Evolutionary conservation across 495 filamentous ascomycete genomes (phyloP).

Genomic region (Penicillium flavigenum): DNA sequence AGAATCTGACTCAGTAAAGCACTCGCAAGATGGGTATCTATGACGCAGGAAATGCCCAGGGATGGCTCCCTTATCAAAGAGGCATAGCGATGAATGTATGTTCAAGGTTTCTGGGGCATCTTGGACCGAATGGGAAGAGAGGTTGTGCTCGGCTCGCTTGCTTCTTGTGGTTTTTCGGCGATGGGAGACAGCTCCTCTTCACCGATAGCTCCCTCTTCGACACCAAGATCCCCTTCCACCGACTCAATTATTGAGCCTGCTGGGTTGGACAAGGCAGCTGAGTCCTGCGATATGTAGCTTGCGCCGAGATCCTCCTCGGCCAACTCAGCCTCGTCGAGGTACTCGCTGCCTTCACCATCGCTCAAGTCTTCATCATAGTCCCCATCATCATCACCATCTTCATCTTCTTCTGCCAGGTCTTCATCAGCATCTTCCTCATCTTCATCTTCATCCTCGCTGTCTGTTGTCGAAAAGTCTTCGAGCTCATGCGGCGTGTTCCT

Average conservation of each 20-base stretch:
- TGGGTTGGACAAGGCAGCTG: conserved; percentile 50
- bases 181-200: conserved; percentile 13
- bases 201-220: conserved; percentile 19
- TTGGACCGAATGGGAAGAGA: conserved; percentile 30
- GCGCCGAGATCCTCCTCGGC: conserved; percentile 51
- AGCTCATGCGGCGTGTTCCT: conserved; percentile 69
- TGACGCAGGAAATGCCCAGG: conserved; percentile 13
- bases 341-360: conserved; percentile 44
- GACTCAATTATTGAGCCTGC: conserved; percentile 42
- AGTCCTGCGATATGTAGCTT: conserved; percentile 59
- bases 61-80: conserved; percentile 1
- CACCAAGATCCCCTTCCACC: conserved; percentile 25
- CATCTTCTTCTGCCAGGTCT: conserved; percentile 42
- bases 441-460: conserved; percentile 57
- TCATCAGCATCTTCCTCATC: conserved; percentile 46
- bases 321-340: conserved; percentile 45
- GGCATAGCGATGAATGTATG: conserved; percentile 9
- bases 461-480: conserved; percentile 77
- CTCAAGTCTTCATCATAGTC: conserved; percentile 40
- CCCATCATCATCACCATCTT: conserved; percentile 42
- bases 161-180: conserved; percentile 8
- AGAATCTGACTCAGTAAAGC: conserved; percentile 17
- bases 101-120: conserved; percentile 17
- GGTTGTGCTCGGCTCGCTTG: conserved; percentile 10
- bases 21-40: conserved; percentile 18